phyloP scores from a whole-genome alignment of 176 grass and related monocot species.

The Triticum turgidum region DNA sequence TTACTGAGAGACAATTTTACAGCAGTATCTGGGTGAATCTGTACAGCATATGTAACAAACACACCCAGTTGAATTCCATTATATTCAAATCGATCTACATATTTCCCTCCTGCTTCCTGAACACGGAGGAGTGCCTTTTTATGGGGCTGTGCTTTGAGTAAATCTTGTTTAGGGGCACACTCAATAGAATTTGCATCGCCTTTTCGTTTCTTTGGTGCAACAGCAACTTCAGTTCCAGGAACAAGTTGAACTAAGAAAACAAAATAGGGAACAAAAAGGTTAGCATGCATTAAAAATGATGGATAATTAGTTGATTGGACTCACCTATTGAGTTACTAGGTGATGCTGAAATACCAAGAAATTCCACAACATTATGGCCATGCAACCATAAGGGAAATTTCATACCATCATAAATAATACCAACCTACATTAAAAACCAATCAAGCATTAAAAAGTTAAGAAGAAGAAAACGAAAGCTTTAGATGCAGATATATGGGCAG shows the following conservation, averaged over 20 bases:
- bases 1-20: slow-evolving; percentile 42
- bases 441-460: neutral
- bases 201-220: slow-evolving; percentile 60
- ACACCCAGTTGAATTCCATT: slow-evolving; percentile 46
- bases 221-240: slow-evolving; percentile 64
- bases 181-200: neutral
- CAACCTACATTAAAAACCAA: slow-evolving; percentile 36
- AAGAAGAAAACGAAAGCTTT: neutral
- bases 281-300: neutral
- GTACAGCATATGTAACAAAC: slow-evolving; percentile 45
- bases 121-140: slow-evolving; percentile 65
- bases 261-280: neutral
- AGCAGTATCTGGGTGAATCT: slow-evolving; percentile 67
- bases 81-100: slow-evolving; percentile 47
- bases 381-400: slow-evolving; percentile 54
- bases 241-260: slow-evolving; percentile 61
- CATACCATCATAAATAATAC: slow-evolving; percentile 50
- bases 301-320: neutral
- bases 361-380: slow-evolving; percentile 37
- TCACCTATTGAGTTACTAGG: slow-evolving; percentile 44
- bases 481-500: neutral
- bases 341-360: slow-evolving; percentile 44
- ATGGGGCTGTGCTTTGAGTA: slow-evolving; percentile 33
- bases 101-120: slow-evolving; percentile 43
- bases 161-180: slow-evolving; percentile 34